A percentile compares a stretch with the other conserved stretches of the same genome.
Conservation (phyloP, 257 asterid genomes). For the Anisodus acutangulus region DNA sequence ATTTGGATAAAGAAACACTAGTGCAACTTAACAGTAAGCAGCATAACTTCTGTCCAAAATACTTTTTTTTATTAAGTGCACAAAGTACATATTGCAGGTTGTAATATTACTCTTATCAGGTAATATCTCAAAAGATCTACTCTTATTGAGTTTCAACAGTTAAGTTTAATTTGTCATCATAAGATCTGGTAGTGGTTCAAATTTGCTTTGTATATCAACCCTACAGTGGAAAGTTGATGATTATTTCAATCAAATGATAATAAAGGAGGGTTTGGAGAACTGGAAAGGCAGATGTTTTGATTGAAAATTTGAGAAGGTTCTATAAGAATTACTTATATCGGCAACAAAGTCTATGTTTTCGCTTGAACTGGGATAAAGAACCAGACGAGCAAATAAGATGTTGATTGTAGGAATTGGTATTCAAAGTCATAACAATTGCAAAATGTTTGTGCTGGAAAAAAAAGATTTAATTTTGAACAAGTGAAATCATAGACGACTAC, state of each 20-base stretch:
- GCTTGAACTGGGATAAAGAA: not conserved
- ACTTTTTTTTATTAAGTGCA: too few species aligned
- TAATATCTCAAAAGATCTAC: too few species aligned
- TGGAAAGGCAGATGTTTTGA: not conserved
- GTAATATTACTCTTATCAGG: not conserved
- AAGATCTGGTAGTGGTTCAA: not conserved
- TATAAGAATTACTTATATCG: not conserved
- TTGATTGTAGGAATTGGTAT: not conserved
- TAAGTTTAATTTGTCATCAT: not conserved
- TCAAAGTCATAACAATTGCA: not conserved
- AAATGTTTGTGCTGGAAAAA: not conserved
- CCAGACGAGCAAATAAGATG: not conserved
- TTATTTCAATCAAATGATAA: not conserved
- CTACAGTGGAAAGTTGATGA: not conserved
- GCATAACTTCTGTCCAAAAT: too few species aligned
- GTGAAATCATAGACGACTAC: not conserved
- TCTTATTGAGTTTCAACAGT: not conserved
- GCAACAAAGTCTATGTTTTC: not conserved
- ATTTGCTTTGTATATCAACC: not conserved
- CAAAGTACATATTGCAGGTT: not conserved
- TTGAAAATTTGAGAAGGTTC: not conserved
- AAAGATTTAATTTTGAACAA: not conserved
- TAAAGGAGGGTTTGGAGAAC: not conserved
- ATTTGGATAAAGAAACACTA: too few species aligned
- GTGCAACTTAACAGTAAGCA: too few species aligned